Evolutionary conservation across 1,139 yeast species (phyloP), one percentile per base, ranked within the genome.

Genomic region (Taphrina betulina): DNA sequence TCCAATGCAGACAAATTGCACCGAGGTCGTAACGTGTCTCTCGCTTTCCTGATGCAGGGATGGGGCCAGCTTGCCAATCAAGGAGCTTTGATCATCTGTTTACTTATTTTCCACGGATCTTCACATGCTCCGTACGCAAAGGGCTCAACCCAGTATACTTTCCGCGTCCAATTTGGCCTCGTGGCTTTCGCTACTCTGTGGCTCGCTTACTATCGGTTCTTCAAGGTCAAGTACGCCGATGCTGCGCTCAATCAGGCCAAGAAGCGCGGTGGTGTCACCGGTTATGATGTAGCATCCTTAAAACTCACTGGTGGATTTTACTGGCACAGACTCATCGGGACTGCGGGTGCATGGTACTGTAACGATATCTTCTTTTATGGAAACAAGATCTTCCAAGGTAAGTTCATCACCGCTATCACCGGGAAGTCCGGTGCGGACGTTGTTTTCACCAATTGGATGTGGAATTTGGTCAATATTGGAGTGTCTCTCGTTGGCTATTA

Each of bases 401-500:
- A 72, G 83, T 95, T 60, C 75, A 82, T 60, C 74, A 78, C 40
- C 66, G 74, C 60, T 80, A 84, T 71, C 77, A 83, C 64, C 80
- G 88, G 78, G 66, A 85, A 65, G 81, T 14, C 35, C 12, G 50
- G 50, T 8, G 81, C 76, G 78, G 84, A 72, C 69, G 85, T 67
- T 82, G 95, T 73, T 85, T 90, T 66, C 94, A 90, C 81, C 61
- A 95, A 95, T 78, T 70, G 73, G 78, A 72, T 67, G 71, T 80
- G 68, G 76, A 81, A 81, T 73, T 73, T 82, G 71, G 79, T 81
- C 70, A 77, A 81, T 68, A 75, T 81, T 72, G 86, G 85, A 60
- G 84, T 83, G 69, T 77, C 85, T 36, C 74, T 81, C 66, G 84
- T 82, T 61, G 86, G 86, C 62, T 81, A 81, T 73, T 81, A 84